phyloP scores from a whole-genome alignment of 257 asterid genomes.

The Solanum sitiens region DNA sequence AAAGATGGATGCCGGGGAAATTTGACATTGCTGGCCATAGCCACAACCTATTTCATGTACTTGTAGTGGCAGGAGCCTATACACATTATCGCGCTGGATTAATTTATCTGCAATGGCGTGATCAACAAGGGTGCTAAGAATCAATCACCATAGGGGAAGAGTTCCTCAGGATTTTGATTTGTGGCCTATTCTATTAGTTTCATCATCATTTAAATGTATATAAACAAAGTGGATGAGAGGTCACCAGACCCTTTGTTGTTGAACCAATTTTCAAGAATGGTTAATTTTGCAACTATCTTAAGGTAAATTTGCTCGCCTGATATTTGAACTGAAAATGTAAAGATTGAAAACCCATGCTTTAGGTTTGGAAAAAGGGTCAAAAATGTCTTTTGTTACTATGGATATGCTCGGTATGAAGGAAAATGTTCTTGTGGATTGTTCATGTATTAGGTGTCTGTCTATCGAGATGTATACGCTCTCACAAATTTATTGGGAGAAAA shows the following conservation, averaged over 20 bases:
- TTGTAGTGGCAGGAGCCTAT: constrained; percentile 90
- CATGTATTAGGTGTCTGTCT: background rate
- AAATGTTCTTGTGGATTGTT: too few relatives aligned
- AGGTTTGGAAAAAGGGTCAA: background rate
- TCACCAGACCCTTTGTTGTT: background rate
- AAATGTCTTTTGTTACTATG: background rate
- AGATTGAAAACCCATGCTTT: background rate
- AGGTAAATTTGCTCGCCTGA: background rate
- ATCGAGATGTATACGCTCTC: background rate
- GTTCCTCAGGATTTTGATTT: background rate
- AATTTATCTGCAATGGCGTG: constrained; percentile 87
- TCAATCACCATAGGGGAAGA: background rate
- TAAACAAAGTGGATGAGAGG: background rate
- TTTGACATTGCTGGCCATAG: constrained; percentile 91
- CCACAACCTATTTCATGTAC: constrained; percentile 83
- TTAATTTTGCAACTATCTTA: background rate
- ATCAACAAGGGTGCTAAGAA: constrained; percentile 67
- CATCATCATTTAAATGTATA: background rate
- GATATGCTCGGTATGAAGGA: background rate
- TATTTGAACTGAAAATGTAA: background rate
- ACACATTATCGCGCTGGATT: constrained; percentile 87
- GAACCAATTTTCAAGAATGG: background rate
- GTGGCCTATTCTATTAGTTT: background rate
- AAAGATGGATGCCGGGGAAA: constrained; percentile 93
- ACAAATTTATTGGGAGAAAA: too few relatives aligned